Evolutionary conservation across 75 land plant genomes (phyloP), one percentile per base, ranked within the genome.

Genomic region (Pinus albicaulis): DNA sequence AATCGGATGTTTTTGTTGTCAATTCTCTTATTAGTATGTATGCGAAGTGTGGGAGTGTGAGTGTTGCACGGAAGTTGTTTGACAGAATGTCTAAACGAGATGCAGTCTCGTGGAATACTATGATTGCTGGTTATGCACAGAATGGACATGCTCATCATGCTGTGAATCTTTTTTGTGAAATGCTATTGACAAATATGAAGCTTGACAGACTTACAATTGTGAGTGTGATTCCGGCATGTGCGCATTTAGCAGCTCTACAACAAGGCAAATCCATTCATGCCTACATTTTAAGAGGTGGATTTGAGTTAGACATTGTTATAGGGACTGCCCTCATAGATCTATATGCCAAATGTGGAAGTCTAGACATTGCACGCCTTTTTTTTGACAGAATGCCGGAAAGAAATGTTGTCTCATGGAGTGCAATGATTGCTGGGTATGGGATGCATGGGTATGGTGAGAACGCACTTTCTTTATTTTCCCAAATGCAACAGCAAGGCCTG

Each of bases 41-140:
- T 75, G 82, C 87, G 0, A 77, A 84, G 7, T 73, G 75, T 16
- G 89, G 86, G 5, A 59, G 64, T 41, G 23, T 86, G 24, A 19
- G 57, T 3, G 38, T 57, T 52, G 88, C 89, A 13, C 62, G 87
- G 5, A 59, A 77, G 72, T 52, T 89, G 71, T 93, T 93, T 73
- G 82, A 84, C 14, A 57, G 71, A 14, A 83, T 93, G 84, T 78
- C 82, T 16, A 74, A 81, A 23, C 80, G 81, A 70, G 95, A 94
- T 73, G 60, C 80, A 2, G 88, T 92, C 15, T 86, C 95, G 36
- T 94, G 97, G 97, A 92, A 92, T 78, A 80, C 95, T 14, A 82
- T 94, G 48, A 88, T 92, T 44, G 76, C 79, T 17, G 87, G 83
- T 24, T 88, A 84, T 66, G 76, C 76, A 3, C 82, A 82, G 22